These are phyloP conservation scores for Pluteus cervinus DNA, from an alignment of 768 basidiomycete genomes.

Conservation along the genomic window DNA sequence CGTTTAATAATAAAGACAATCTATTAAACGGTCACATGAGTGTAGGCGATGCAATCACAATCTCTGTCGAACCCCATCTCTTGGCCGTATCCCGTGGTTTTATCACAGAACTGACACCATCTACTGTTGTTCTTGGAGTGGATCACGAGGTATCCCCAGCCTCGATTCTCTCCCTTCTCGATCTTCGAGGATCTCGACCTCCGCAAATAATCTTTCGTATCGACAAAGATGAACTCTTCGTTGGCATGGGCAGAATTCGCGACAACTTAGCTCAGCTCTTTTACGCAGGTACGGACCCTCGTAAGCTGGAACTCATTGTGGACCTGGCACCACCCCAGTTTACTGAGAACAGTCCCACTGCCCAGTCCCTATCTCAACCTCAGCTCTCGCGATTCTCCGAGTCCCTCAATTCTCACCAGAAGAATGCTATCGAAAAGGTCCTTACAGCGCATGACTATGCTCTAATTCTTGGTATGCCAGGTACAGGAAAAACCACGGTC, in stretches of 20 bases:
- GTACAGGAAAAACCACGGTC: constrained; percentile 96
- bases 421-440: constrained; percentile 63
- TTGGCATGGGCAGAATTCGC: constrained; percentile 83
- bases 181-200: too few species aligned
- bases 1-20: too few species aligned
- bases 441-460: constrained; percentile 85
- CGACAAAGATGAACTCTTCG: constrained; percentile 88
- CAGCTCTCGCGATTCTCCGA: too few species aligned
- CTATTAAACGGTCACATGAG: constrained; percentile 72
- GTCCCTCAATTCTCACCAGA: constrained; percentile 73
- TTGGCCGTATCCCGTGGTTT: constrained; percentile 81
- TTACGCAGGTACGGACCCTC: constrained; percentile 67
- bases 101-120: constrained; percentile 63
- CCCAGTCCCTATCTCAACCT: too few species aligned
- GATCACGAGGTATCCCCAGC: constrained; percentile 63
- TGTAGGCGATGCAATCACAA: constrained; percentile 73
- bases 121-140: constrained; percentile 67
- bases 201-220: constrained; percentile 74
- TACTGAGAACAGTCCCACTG: too few species aligned
- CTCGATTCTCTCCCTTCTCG: too few species aligned
- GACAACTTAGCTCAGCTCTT: constrained; percentile 89
- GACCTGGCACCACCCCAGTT: constrained; percentile 73
- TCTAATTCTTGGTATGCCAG: constrained; percentile 94
- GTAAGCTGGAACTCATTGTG: constrained; percentile 70
- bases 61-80: constrained; percentile 86